These are phyloP conservation scores for Xylariaceae sp. DNA, from an alignment of 2,329 filamentous ascomycete genomes.

Conservation along the genomic window DNA sequence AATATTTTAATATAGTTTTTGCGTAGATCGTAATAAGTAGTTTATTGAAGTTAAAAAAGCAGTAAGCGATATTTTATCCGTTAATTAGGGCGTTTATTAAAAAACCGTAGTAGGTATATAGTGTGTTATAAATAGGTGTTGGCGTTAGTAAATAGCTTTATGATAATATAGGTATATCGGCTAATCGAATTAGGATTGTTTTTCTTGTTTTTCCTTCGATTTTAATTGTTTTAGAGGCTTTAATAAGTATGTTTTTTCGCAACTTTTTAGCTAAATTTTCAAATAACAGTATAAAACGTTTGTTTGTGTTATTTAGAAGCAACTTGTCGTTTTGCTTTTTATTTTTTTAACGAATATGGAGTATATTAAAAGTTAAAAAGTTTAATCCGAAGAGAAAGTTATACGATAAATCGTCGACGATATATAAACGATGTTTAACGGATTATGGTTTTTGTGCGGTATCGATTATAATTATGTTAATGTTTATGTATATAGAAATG, in stretches of 20 bases:
- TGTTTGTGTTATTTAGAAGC: not conserved
- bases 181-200: not conserved
- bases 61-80: too few species aligned
- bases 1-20: too few species aligned
- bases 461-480: not conserved
- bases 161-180: not conserved
- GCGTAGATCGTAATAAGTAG: too few species aligned
- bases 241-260: not conserved
- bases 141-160: not conserved
- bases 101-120: too few species aligned
- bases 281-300: too few species aligned
- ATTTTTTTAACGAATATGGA: not conserved
- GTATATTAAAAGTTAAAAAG: not conserved
- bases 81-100: too few species aligned
- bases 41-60: too few species aligned
- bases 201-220: not conserved
- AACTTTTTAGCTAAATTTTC: not conserved
- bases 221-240: too few species aligned
- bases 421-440: not conserved
- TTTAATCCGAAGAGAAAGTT: not conserved
- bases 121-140: too few species aligned
- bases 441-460: not conserved
- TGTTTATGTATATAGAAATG: not conserved
- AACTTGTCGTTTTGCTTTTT: too few species aligned
- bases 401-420: not conserved